A percentile compares a stretch with the other conserved stretches of the same genome.
Conservation (phyloP, 805 yeast genomes). For the Candida nitratophila region DNA sequence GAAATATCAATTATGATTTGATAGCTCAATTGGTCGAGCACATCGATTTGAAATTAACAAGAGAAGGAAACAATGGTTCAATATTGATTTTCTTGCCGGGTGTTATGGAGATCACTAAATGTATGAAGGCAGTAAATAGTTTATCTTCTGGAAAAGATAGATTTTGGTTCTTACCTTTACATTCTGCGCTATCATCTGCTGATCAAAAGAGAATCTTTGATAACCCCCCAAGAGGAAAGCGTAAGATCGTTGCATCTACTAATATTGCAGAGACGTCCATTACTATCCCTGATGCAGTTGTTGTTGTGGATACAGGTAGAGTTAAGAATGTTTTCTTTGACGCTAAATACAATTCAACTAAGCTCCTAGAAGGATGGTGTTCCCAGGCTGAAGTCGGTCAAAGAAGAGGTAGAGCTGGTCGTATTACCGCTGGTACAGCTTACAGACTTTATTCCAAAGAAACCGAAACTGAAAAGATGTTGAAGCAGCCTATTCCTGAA, state of each 20-base stretch:
- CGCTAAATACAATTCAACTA: conserved; percentile 57
- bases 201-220: conserved; percentile 78
- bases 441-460: conserved; percentile 69
- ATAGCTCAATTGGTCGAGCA: conserved; percentile 47
- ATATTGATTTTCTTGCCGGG: conserved; percentile 87
- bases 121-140: conserved; percentile 36
- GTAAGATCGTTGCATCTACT: conserved; percentile 85
- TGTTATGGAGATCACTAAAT: conserved; percentile 72
- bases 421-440: conserved; percentile 78
- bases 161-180: conserved; percentile 63
- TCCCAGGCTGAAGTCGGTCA: conserved; percentile 87
- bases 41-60: conserved; percentile 42
- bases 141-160: background rate
- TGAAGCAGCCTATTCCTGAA: conserved; percentile 78
- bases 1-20: conserved; percentile 70
- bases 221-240: conserved; percentile 39
- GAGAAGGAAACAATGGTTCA: conserved; percentile 51
- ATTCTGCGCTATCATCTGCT: conserved; percentile 75
- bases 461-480: conserved; percentile 51
- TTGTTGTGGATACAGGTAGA: conserved; percentile 81
- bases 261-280: conserved; percentile 97
- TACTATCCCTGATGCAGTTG: conserved; percentile 92
- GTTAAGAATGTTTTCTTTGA: conserved; percentile 76
- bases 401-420: conserved; percentile 97
- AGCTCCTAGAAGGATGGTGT: conserved; percentile 74